Evolutionary conservation across 2,329 filamentous ascomycete species (phyloP).

Genomic region (Fusarium acutatum): DNA sequence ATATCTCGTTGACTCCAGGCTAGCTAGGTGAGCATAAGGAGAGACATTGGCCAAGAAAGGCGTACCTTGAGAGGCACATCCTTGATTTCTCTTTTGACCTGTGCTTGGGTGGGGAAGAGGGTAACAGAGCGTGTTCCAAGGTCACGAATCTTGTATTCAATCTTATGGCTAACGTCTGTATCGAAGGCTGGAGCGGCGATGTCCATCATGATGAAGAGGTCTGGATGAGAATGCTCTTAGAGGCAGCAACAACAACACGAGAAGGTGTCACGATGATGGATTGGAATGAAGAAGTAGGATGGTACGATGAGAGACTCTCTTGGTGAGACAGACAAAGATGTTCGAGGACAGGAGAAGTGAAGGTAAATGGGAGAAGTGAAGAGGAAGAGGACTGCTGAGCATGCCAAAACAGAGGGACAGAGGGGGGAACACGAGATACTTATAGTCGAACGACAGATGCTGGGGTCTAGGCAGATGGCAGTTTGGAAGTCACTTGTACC

Average conservation of each 20-base stretch:
- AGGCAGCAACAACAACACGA: not conserved
- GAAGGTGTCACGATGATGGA: not conserved
- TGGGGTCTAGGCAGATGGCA: not conserved
- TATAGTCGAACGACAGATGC: slow-evolving; percentile 28
- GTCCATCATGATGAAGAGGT: not conserved
- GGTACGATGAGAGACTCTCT: not conserved
- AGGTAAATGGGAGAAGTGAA: not conserved
- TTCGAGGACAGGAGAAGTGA: not conserved
- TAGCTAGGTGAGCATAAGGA: slow-evolving; percentile 34
- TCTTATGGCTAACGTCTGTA: slow-evolving; percentile 53
- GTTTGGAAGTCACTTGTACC: slow-evolving; percentile 11
- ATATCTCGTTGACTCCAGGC: slow-evolving; percentile 66
- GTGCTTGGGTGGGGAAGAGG: slow-evolving; percentile 69
- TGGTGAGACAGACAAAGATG: not conserved
- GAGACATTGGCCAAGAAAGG: not conserved
- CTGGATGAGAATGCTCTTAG: not conserved
- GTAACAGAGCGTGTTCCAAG: slow-evolving; percentile 68
- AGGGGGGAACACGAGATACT: slow-evolving; percentile 35
- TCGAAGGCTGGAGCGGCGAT: not conserved
- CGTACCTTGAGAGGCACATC: slow-evolving; percentile 51
- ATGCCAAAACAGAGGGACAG: slow-evolving; percentile 8
- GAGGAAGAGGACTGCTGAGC: slow-evolving; percentile 7
- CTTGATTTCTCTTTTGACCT: slow-evolving; percentile 67
- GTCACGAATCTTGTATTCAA: slow-evolving; percentile 65
- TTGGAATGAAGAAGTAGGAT: not conserved